Conservation (phyloP, 1,284 basidiomycete genomes). For the Cryptococcus hybrid region DNA sequence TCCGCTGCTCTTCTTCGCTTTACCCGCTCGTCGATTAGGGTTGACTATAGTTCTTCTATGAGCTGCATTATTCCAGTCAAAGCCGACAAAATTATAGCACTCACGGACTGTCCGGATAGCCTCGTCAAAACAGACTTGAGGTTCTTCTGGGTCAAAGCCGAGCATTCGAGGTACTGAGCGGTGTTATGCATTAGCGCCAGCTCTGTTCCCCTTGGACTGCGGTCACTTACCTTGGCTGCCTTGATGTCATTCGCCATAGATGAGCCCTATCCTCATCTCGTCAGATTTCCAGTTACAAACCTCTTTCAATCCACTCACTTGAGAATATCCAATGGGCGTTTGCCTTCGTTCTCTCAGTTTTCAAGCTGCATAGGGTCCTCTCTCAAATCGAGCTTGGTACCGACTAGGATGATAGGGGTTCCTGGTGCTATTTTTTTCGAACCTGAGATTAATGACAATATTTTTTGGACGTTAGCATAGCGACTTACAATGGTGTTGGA, state of each 20-base stretch:
- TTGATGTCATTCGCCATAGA: constrained; percentile 86
- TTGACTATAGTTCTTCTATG: constrained; percentile 28
- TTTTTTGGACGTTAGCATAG: neutral
- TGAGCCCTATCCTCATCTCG: constrained; percentile 61
- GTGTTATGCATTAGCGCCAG: neutral
- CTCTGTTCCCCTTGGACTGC: neutral
- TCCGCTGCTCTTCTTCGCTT: constrained; percentile 36
- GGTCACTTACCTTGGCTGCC: constrained; percentile 41
- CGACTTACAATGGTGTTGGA: constrained; percentile 46
- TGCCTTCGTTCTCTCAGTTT: constrained; percentile 90
- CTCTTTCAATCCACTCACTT: constrained; percentile 16
- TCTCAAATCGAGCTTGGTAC: constrained; percentile 96
- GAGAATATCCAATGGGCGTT: constrained; percentile 80
- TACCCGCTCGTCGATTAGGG: constrained; percentile 42
- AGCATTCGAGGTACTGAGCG: constrained; percentile 43
- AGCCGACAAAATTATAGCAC: constrained; percentile 47
- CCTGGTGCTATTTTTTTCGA: constrained; percentile 63
- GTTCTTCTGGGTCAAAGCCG: constrained; percentile 93
- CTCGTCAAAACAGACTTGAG: constrained; percentile 95
- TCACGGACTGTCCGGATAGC: constrained; percentile 76
- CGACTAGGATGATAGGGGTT: constrained; percentile 92
- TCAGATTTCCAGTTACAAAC: neutral
- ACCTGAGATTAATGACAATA: neutral
- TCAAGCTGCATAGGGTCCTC: constrained; percentile 90
- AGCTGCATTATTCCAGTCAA: neutral